Base-by-base conservation (phyloP, 176 grass and related monocot genomes). In the Rhynchospora tenuis region DNA sequence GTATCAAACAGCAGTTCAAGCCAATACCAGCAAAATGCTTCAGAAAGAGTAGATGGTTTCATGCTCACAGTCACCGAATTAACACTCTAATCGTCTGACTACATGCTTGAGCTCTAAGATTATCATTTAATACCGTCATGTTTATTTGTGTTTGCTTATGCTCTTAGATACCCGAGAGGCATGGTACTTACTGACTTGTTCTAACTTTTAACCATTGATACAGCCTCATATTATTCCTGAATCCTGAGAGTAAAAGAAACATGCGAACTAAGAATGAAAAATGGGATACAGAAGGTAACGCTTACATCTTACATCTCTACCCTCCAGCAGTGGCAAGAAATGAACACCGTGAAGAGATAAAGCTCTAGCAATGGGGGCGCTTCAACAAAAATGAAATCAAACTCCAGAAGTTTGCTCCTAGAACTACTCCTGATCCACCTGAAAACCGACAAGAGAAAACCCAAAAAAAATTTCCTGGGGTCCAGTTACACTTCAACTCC, bases 271-370 rank as follows among this genome's bases (percentile, higher is more conserved):
- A 1, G 19, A 70, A n/a, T 42, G 6, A 24, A 85, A 47, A 48
- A 66, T 12, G 14, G 24, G 17, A n/a, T 15, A 43, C 10, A 74
- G 45, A 56, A 83, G 70, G 70, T 50, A 85, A 85, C 71, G 2
- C 92, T 93, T 90, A 94, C n/a, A n/a, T n/a, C n/a, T n/a, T 17
- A 28, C 89, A 22, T 87, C 85, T 64, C 54, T 75, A 23, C 0
- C 56, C 59, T 52, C 47, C 28, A 77, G 84, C n/a, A 93, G 59
- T 19, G 85, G 88, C 66, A 94, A 82, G 43, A 98, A 91, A 72
- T 94, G 92, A 82, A 94, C 69, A 13, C 95, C 95, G 0, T 79
- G 71, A 2, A 54, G 73, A 23, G 89, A 88, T 66, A 91, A 93
- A 0, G 63, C 80, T 69, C 22, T 16, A 7, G 67, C 81, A 22